These are phyloP conservation scores for Leptosphaerulina australis DNA, from an alignment of 2,329 filamentous ascomycete species.

Conservation along the genomic window DNA sequence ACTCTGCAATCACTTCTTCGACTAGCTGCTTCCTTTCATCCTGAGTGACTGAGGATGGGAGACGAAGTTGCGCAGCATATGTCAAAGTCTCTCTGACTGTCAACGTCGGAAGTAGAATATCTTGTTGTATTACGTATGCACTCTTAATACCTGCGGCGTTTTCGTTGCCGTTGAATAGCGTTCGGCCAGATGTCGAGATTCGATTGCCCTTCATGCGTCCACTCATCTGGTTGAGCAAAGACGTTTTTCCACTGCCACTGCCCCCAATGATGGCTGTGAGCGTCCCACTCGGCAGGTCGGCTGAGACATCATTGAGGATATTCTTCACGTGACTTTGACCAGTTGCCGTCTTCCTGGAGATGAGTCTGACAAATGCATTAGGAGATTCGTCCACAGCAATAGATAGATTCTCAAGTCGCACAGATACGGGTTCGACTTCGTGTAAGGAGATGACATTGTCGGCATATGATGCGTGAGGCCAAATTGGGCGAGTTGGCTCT, in stretches of 20 bases:
- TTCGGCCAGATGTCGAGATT: slow-evolving; percentile 58
- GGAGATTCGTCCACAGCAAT: slow-evolving; percentile 66
- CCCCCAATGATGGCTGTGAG: slow-evolving; percentile 78
- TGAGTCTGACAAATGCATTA: slow-evolving; percentile 31
- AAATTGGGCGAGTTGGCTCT: slow-evolving; percentile 20
- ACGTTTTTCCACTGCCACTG: slow-evolving; percentile 70
- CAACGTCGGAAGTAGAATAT: slow-evolving; percentile 73
- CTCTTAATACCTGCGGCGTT: slow-evolving; percentile 60
- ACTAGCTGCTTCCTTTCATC: slow-evolving; percentile 68
- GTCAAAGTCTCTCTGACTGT: slow-evolving; percentile 76
- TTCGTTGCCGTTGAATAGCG: slow-evolving; percentile 65
- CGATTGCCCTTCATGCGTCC: slow-evolving; percentile 68
- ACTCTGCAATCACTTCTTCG: slow-evolving; percentile 75
- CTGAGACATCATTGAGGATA: slow-evolving; percentile 68
- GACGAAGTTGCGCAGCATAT: slow-evolving; percentile 73
- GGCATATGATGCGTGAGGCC: slow-evolving; percentile 30
- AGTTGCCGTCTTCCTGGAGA: slow-evolving; percentile 35
- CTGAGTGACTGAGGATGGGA: slow-evolving; percentile 66
- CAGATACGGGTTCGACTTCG: slow-evolving; percentile 62
- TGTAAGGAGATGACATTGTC: slow-evolving; percentile 46
- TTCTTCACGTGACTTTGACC: slow-evolving; percentile 46
- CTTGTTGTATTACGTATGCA: slow-evolving; percentile 78
- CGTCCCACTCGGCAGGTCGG: slow-evolving; percentile 68
- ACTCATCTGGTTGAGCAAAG: slow-evolving; percentile 69
- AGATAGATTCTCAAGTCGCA: slow-evolving; percentile 60